Evolutionary conservation across 306 rosid species (phyloP).

Genomic region (Vigna nakashimae): DNA sequence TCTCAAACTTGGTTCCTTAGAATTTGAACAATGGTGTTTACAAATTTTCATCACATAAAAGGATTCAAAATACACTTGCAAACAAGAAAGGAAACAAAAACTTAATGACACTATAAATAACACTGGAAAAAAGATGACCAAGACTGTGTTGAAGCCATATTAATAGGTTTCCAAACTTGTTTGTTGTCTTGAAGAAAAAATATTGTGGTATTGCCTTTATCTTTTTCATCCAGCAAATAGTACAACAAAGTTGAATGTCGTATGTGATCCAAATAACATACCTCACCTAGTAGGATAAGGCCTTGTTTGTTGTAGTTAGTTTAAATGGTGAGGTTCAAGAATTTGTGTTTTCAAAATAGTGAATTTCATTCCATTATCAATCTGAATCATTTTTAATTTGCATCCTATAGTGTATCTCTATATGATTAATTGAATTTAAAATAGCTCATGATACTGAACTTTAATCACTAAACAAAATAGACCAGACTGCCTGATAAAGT

Average conservation of each 20-base stretch:
- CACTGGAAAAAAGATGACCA: no score
- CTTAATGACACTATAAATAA: no score
- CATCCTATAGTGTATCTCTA: neutral
- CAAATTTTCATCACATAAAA: neutral
- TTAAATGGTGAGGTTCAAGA: neutral
- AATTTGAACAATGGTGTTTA: neutral
- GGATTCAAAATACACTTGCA: neutral
- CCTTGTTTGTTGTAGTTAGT: no score
- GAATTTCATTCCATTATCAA: neutral
- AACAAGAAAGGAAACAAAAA: no score
- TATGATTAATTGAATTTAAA: neutral
- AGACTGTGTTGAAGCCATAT: no score
- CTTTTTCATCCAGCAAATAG: no score
- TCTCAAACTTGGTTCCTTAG: slow-evolving; percentile 16
- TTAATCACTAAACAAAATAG: neutral
- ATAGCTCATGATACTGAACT: neutral
- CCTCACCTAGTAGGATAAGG: no score
- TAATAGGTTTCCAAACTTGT: no score
- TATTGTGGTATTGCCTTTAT: no score
- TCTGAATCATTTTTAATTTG: neutral
- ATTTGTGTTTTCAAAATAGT: neutral
- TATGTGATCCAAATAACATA: no score
- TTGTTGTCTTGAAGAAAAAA: no score
- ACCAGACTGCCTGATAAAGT: neutral
- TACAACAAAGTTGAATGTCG: no score